These are phyloP conservation scores for Epichloe sibirici DNA, from an alignment of 2,329 filamentous ascomycete species.

Conservation along the genomic window DNA sequence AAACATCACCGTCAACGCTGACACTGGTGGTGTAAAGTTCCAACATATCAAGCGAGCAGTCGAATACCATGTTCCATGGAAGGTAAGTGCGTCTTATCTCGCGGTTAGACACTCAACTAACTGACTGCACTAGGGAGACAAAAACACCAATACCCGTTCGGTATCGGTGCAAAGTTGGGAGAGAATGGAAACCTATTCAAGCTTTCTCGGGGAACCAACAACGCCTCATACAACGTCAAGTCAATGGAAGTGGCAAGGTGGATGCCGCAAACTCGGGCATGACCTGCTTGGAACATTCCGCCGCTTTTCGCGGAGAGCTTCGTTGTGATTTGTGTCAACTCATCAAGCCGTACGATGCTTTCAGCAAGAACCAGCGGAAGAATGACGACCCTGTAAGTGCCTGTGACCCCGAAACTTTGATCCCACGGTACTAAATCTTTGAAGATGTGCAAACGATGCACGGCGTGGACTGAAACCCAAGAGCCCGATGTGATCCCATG, in stretches of 20 bases:
- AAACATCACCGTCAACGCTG: neutral
- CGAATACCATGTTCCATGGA: neutral
- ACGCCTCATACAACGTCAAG: constrained; percentile 12
- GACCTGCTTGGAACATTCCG: constrained; percentile 23
- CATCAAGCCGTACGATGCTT: constrained; percentile 16
- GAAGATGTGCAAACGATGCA: constrained; percentile 23
- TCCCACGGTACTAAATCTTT: neutral
- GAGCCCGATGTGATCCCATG: constrained; percentile 20
- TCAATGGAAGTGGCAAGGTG: constrained; percentile 7
- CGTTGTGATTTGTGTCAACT: constrained; percentile 20
- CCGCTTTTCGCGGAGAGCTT: constrained; percentile 14
- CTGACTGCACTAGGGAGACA: neutral
- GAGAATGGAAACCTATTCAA: constrained; percentile 22
- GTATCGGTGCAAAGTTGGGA: constrained; percentile 23
- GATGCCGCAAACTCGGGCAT: constrained; percentile 22
- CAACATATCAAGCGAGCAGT: neutral
- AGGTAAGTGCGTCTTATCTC: neutral
- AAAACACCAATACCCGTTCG: constrained; percentile 2
- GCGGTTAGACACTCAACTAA: neutral
- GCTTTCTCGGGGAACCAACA: constrained; percentile 23
- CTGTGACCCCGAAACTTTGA: neutral
- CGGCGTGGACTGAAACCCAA: constrained; percentile 24
- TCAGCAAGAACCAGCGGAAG: constrained; percentile 17
- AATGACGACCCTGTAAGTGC: constrained; percentile 19
- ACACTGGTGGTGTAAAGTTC: neutral